phyloP scores from a whole-genome alignment of 257 asterid genomes.

The Solanum clarkiae region DNA sequence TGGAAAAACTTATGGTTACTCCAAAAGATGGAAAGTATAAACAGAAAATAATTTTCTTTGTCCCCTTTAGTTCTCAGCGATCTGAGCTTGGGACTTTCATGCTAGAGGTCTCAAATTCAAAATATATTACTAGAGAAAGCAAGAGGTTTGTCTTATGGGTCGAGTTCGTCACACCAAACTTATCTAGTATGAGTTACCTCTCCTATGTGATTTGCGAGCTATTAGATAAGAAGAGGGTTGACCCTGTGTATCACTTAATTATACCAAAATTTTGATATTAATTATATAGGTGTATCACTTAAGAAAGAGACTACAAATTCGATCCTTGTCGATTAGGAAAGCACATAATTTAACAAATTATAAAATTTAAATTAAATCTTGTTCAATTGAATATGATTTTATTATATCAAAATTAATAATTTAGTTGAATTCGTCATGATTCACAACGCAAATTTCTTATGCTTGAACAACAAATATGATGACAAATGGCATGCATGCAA shows the following conservation, averaged over 20 bases:
- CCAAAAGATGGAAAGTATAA: not conserved
- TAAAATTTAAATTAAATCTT: not conserved
- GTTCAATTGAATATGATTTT: not conserved
- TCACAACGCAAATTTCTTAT: not conserved
- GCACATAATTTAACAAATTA: not conserved
- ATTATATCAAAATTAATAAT: not conserved
- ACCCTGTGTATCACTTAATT: too few relatives aligned
- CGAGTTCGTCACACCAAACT: too few relatives aligned
- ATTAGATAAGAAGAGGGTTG: too few relatives aligned
- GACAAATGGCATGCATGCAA: not conserved
- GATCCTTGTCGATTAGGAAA: not conserved
- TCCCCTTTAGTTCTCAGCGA: not conserved
- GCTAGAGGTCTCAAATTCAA: too few relatives aligned
- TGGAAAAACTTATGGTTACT: not conserved
- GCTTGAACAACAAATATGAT: not conserved
- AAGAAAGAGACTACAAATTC: not conserved
- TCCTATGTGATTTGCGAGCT: too few relatives aligned
- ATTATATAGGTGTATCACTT: not conserved
- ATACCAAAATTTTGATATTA: not conserved
- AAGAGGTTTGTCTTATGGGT: too few relatives aligned
- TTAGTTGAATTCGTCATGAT: not conserved
- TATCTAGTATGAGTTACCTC: too few relatives aligned
- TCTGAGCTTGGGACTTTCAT: too few relatives aligned
- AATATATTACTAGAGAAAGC: too few relatives aligned
- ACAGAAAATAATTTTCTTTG: not conserved